Evolutionary conservation across 306 rosid genomes (phyloP).

Genomic region (Quercus glauca): DNA sequence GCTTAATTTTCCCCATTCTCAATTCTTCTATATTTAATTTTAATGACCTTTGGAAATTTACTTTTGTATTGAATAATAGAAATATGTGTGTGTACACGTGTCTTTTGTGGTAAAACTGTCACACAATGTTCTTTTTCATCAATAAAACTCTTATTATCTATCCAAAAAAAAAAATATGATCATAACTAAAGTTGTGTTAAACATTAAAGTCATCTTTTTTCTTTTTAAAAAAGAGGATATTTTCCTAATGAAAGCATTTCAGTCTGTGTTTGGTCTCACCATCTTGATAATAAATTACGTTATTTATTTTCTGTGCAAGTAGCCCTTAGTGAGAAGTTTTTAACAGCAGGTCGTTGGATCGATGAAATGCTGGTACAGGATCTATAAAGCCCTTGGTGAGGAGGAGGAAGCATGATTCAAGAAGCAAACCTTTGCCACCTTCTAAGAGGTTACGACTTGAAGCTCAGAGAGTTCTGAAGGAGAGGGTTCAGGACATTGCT

Average conservation of each 20-base stretch:
- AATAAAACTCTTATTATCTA: too few relatives aligned
- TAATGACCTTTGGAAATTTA: too few relatives aligned
- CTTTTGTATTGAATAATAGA: too few relatives aligned
- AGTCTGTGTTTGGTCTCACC: background rate
- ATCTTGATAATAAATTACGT: constrained; percentile 24
- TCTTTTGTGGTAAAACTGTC: too few relatives aligned
- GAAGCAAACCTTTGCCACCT: constrained; percentile 91
- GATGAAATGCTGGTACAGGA: constrained; percentile 99
- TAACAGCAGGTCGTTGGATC: constrained; percentile 97
- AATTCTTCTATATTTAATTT: too few relatives aligned
- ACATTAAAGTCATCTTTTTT: background rate
- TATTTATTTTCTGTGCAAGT: constrained; percentile 36
- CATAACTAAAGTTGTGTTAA: background rate
- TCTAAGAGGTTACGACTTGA: constrained; percentile 97
- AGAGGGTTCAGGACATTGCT: constrained; percentile 96
- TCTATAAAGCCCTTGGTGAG: constrained; percentile 64
- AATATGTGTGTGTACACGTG: too few relatives aligned
- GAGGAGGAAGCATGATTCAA: constrained; percentile 80
- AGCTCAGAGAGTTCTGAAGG: constrained; percentile 95
- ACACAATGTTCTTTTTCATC: too few relatives aligned
- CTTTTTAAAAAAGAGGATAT: background rate
- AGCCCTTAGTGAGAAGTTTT: constrained; percentile 78
- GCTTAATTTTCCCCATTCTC: too few relatives aligned
- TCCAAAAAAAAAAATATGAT: too few relatives aligned
- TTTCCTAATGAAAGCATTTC: background rate